Base-by-base conservation (phyloP, 805 yeast species). In the Candida glaebosa region DNA sequence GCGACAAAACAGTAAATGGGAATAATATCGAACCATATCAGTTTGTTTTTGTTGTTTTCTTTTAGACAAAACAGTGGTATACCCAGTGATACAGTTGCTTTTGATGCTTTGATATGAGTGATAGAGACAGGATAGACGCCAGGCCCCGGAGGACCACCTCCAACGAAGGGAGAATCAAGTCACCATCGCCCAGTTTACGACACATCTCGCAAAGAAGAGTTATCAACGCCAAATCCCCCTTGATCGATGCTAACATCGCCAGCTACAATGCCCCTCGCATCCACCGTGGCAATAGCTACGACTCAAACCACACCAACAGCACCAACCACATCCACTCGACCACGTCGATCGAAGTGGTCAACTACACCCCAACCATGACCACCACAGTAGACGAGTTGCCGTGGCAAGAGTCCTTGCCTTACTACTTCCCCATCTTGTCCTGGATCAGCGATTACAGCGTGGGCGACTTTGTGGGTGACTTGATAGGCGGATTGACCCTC, bases 401-500 rank as follows among this genome's bases (percentile, higher is more conserved):
- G 10, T 63, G 68, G 66, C 48, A 42, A 14, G 61, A 55, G 5
- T 50, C 66, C 3, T 52, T 81, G 8, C 81, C 82, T 0, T 83
- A 84, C 55, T 84, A 84, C 51, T 57, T 84, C 2, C 91, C 91
- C 0, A 77, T 81, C 42, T 69, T 75, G 34, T 70, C 81, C 0
- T 85, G 93, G 93, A 46, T 82, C n/a, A 75, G 77, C 4, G 52
- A 71, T 5, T 85, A 85, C 48, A 48, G 50, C 35, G 32, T 46
- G 1, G 46, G 42, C n/a, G 63, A 44, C 45, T 63, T 82, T 33
- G 18, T 76, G 2, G 75, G 79, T 16, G 99, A 91, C 55, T 54
- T 86, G 6, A 62, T 84, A 14, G 95, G 96, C 2, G 98, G 99
- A 0, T 53, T 88, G 3, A 82, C 97, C 0, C 61, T 90, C 26